phyloP scores from a whole-genome alignment of 306 rosid genomes.

The Medicago lupulina region DNA sequence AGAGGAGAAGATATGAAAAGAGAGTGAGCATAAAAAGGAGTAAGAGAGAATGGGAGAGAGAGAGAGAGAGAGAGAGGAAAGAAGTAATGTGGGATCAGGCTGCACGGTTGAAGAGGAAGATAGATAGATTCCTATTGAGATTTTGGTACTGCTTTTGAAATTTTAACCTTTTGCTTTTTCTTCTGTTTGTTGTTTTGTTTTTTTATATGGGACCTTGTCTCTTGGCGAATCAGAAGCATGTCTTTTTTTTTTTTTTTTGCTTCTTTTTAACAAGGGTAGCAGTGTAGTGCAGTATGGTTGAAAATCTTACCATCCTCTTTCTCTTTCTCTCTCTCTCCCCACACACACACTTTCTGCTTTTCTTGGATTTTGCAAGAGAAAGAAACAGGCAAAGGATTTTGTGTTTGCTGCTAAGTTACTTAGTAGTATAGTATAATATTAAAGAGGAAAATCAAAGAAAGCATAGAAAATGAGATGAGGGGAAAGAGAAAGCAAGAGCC shows the following conservation, averaged over 20 bases:
- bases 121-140: slow-evolving; percentile 85
- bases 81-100: slow-evolving; percentile 57
- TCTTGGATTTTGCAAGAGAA: slow-evolving; percentile 52
- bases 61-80: slow-evolving; percentile 39
- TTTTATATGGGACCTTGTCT: slow-evolving; percentile 54
- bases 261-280: slow-evolving; percentile 56
- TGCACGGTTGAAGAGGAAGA: slow-evolving; percentile 48
- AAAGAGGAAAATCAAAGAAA: slow-evolving; percentile 44
- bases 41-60: slow-evolving; percentile 25
- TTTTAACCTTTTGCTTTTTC: slow-evolving; percentile 55
- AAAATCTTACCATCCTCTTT: slow-evolving; percentile 39
- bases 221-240: slow-evolving; percentile 48
- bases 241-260: slow-evolving; percentile 43
- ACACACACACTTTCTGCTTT: slow-evolving; percentile 56
- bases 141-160: slow-evolving; percentile 54
- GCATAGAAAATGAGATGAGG: slow-evolving; percentile 36
- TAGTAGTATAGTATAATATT: neutral
- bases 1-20: slow-evolving; percentile 43
- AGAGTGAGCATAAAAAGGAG: slow-evolving; percentile 58
- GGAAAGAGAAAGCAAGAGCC: slow-evolving; percentile 54
- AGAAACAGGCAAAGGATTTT: slow-evolving; percentile 42
- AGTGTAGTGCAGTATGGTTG: slow-evolving; percentile 48
- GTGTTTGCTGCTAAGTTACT: slow-evolving; percentile 39
- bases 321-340: slow-evolving; percentile 7
- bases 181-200: slow-evolving; percentile 42